Percentiles rank a stretch among this genome's conserved stretches.
Conservation (phyloP, 768 basidiomycete species). For the Russula ochroleuca region DNA sequence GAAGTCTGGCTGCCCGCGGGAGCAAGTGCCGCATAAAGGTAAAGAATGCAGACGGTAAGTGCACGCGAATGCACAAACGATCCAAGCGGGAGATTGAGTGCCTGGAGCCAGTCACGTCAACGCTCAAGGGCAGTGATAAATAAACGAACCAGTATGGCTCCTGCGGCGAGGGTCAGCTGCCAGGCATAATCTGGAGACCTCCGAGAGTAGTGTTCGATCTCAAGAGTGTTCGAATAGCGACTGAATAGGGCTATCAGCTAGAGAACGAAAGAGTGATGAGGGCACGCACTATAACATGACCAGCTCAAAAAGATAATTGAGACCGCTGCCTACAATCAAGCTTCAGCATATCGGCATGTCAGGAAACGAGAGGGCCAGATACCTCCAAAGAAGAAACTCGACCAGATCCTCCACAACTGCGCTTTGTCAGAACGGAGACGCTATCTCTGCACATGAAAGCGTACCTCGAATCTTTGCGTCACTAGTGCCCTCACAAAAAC, state of each 20-base stretch:
- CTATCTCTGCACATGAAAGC: constrained; percentile 25
- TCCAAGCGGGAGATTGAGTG: constrained; percentile 57
- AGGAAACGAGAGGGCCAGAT: neutral
- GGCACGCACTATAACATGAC: constrained; percentile 62
- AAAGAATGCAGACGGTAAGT: constrained; percentile 61
- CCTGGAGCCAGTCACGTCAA: constrained; percentile 31
- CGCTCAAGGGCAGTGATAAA: neutral
- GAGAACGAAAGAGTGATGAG: neutral
- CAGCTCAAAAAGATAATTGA: constrained; percentile 60
- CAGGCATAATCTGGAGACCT: constrained; percentile 75
- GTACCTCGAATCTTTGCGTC: constrained; percentile 50
- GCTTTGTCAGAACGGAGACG: neutral
- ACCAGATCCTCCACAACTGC: constrained; percentile 69
- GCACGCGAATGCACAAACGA: constrained; percentile 57
- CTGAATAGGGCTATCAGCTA: constrained; percentile 37
- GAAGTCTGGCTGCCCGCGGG: constrained; percentile 65
- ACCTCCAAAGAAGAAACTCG: constrained; percentile 74
- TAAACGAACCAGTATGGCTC: constrained; percentile 50
- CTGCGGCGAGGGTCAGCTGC: constrained; percentile 56
- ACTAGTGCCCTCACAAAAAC: constrained; percentile 50
- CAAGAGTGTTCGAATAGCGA: constrained; percentile 60
- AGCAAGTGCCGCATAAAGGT: constrained; percentile 63
- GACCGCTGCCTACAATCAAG: constrained; percentile 41
- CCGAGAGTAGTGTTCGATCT: constrained; percentile 51
- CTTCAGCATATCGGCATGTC: neutral